Evolutionary conservation across 2,329 filamentous ascomycete species (phyloP), one percentile per base, ranked within the genome.

Genomic region (Cladosporium sp.): DNA sequence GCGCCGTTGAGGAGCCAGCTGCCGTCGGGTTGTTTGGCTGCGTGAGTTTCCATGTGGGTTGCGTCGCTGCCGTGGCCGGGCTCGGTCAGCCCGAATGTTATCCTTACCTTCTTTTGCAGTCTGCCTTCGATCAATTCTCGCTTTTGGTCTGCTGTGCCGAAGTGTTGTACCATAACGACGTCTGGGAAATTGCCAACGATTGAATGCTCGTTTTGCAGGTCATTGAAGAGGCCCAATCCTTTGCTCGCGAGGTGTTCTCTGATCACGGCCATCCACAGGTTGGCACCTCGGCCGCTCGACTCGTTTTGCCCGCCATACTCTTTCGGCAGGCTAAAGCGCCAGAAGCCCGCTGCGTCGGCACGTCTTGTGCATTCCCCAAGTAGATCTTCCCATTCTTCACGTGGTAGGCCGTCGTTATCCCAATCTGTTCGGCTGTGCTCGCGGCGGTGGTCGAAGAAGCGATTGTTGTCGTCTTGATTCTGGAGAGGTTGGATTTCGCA

Each of bases 381-480:
- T 0, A 85, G 66, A 1, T 70, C 68, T 59, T 84, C 80, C 81
- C 81, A 84, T 59, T 83, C 80, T 42, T 72, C 65, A 5, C 73
- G 74, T 1, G 82, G 81, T 2, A 84, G 71, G 2, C 81, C 80
- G 53, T 72, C 69, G 38, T 76, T 75, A 50, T 78, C 75, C 79
- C 80, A 84, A 61, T 84, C 75, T 1, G 81, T 85, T 33, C 81
- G 77, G 6, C 79, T 71, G 60, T 83, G 74, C 59, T 85, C 81
- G 57, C 81, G 78, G 14, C 81, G 76, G 65, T 85, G 78, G 65
- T 84, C 81, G 67, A 85, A 84, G 74, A 85, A 85, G 54, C 80
- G 77, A 51, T 80, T 72, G 62, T 84, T 84, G 64, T 83, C 79
- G 60, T 79, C 67, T 19, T 69, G 67, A 56, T 76, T 67, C 63